Evolutionary conservation across 1,139 yeast genomes (phyloP), one percentile per base, ranked within the genome.

Genomic region (Blastobotrys serpentis): DNA sequence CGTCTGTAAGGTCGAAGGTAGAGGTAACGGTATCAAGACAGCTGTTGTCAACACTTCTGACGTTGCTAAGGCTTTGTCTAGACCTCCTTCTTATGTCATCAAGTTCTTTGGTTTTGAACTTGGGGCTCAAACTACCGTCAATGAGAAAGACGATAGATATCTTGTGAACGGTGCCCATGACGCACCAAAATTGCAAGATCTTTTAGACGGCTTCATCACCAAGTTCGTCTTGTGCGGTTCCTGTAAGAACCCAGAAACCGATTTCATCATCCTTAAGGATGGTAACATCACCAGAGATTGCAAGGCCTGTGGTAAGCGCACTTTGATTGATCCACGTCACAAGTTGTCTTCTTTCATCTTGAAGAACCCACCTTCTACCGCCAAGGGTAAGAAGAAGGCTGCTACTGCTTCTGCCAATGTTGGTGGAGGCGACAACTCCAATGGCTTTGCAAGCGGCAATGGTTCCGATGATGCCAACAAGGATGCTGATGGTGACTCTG

Each of bases 21-120:
- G 96, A 69, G 99, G 99, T 74, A 92, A 92, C 73, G 99, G 99
- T 79, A 92, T 92, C 73, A 90, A 89, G 70, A 92, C 99, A 25
- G 95, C 94, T 50, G 84, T 94, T 52, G 81, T 88, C 58, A 94
- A 92, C 71, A 82, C 89, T 52, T 74, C 86, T 34, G 98, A 92
- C 66, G 97, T 92, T 54, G 95, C 98, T 37, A 82, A 96, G 66
- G 95, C 98, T 21, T 77, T 92, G 59, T 86, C 88, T 56, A 82
- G 99, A 71, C 97, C 98, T 33, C 82, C 96, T 39, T 74, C 94
- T 36, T 92, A 89, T 65, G 82, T 94, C 53, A 83, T 92, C 69
- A 92, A 94, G 74, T 92, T 81, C 71, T 92, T 92, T 66, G 98
- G 99, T 42, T 86, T 85, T 62, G 99, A 94, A 73, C 78, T 92